phyloP scores from a whole-genome alignment of 1,284 basidiomycete genomes.

The Heterobasidion occidentale region DNA sequence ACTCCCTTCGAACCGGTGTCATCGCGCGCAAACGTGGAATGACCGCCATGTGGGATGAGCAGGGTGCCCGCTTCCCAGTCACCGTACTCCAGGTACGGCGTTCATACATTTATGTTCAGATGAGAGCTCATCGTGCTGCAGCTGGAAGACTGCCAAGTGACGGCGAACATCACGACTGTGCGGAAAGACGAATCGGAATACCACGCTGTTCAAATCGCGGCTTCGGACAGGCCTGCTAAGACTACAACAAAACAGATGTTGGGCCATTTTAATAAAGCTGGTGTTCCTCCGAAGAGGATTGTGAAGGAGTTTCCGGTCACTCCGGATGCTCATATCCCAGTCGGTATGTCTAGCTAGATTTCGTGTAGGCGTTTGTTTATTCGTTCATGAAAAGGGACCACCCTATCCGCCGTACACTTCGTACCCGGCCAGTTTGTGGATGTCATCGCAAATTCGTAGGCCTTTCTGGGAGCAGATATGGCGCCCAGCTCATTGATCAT shows the following conservation, averaged over 20 bases:
- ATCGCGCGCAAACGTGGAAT: slow-evolving; percentile 96
- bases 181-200: slow-evolving; percentile 65
- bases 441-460: slow-evolving; percentile 87
- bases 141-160: slow-evolving; percentile 83
- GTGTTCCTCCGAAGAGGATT: slow-evolving; percentile 79
- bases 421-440: slow-evolving; percentile 98
- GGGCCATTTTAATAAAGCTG: slow-evolving; percentile 83
- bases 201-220: slow-evolving; percentile 82
- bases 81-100: slow-evolving; percentile 85
- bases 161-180: slow-evolving; percentile 61
- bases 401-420: slow-evolving; percentile 88
- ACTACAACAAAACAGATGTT: slow-evolving; percentile 69
- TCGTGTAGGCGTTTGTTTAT: not conserved
- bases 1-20: slow-evolving; percentile 86
- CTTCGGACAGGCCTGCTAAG: slow-evolving; percentile 61
- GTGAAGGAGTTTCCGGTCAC: slow-evolving; percentile 90
- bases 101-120: not conserved
- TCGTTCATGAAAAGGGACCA: slow-evolving; percentile 54
- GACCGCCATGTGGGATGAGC: slow-evolving; percentile 89
- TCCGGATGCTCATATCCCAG: slow-evolving; percentile 81
- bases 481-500: slow-evolving; percentile 2
- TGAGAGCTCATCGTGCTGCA: slow-evolving; percentile 19
- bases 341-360: slow-evolving; percentile 48
- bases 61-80: slow-evolving; percentile 82
- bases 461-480: slow-evolving; percentile 11